Base-by-base conservation (phyloP, 192 early-diverging fungal genomes). In the Backusella sp. region DNA sequence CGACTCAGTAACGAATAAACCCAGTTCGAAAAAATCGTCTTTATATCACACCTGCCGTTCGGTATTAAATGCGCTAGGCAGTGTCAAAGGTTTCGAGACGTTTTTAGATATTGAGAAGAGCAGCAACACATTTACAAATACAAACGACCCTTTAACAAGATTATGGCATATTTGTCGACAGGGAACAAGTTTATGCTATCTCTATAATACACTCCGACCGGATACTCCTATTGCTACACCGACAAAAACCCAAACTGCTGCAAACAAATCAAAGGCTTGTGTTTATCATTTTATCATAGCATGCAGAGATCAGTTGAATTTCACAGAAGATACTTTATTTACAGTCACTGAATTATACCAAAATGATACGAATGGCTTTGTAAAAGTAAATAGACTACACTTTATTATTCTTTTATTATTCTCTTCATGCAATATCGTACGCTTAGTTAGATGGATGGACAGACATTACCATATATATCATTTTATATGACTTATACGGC, bases 291-390 rank as follows among this genome's bases (percentile, higher is more conserved):
- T 99, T 85, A 82, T 97, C 46, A 90, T 93, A 74, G 92, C 92
- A 23, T 96, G 96, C 84, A 92, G 93, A 73, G 86, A 90, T 62
- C 91, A 95, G 80, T 86, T 93, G 1, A 82, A 95, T 75, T 86
- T 91, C n/a, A 82, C 82, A 65, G 89, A 96, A 32, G 91, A 95
- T 62, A 85, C 90, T 73, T 81, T 94, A 41, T 95, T 97, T 80
- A 90, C 92, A 32, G 90, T 98, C 70, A 90, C 93, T 1, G 95
- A 96, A 36, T 82, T 98, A 36, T 95, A 91, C 75, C 93, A 96
- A 76, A 96, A 99, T 78, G 95, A 99, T 80, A 99, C 96, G 30
- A 97, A 96, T 84, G 94, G 91, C 68, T 96, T 99, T 83, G 94
- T 99, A 70, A 99, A 96, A 90, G 97, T 95, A 85, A 42, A 70